phyloP scores from a whole-genome alignment of 495 filamentous ascomycete genomes.

The Penicillium bialowiezense region DNA sequence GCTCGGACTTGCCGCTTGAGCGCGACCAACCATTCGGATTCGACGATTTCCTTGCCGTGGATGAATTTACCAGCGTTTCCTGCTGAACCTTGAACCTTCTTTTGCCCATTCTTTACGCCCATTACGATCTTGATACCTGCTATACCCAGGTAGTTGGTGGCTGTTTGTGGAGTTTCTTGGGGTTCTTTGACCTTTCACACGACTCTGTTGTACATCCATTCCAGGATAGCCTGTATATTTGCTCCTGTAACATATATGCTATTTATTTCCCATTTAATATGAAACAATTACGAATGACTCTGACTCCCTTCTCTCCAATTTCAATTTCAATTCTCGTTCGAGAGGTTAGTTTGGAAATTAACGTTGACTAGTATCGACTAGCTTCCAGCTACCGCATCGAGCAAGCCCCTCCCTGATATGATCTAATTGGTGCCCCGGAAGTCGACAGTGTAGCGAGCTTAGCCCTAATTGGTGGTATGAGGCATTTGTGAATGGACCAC shows the following conservation, averaged over 20 bases:
- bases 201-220: background rate
- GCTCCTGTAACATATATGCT: conserved; percentile 22
- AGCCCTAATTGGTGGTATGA: background rate
- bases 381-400: background rate
- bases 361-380: background rate
- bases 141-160: conserved; percentile 10
- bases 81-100: conserved; percentile 14
- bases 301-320: background rate
- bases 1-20: conserved; percentile 17
- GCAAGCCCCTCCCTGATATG: background rate
- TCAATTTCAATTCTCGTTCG: too few relatives aligned
- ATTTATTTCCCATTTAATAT: conserved; percentile 5
- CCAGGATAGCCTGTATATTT: conserved; percentile 20
- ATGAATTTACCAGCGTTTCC: conserved; percentile 33
- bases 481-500: background rate
- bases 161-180: background rate
- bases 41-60: conserved; percentile 34
- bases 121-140: conserved; percentile 9
- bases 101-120: conserved; percentile 8
- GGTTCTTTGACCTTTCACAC: background rate
- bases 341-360: too few relatives aligned
- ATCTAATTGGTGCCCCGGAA: background rate
- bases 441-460: background rate
- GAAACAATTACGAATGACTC: background rate
- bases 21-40: conserved; percentile 28